A percentile compares a stretch with the other conserved stretches of the same genome.
phyloP scores from a whole-genome alignment of 2,329 filamentous ascomycete species.

The Epichloe festucae region DNA sequence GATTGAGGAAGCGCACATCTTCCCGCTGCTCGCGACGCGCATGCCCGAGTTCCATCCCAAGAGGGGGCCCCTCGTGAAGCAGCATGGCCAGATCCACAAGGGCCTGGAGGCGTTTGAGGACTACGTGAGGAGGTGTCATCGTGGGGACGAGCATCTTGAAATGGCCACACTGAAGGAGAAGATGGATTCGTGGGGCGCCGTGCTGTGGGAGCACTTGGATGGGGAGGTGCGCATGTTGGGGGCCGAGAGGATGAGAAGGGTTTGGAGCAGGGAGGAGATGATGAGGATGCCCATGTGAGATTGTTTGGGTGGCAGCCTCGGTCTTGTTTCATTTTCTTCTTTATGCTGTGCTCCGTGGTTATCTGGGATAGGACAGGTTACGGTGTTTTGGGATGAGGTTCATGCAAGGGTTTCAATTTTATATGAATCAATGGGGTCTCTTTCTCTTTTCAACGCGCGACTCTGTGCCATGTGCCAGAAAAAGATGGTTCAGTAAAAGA shows the following conservation, averaged over 20 bases:
- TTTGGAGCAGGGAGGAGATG: constrained; percentile 70
- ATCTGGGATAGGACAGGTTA: too few relatives aligned
- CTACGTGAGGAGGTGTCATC: constrained; percentile 50
- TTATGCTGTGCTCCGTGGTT: too few relatives aligned
- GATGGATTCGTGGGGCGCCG: constrained; percentile 66
- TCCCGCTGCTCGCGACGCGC: constrained; percentile 60
- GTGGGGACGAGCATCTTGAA: constrained; percentile 48
- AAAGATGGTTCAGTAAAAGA: neutral
- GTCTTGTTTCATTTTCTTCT: too few relatives aligned
- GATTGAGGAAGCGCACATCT: constrained; percentile 74
- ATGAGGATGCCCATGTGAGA: constrained; percentile 51
- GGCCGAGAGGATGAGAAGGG: constrained; percentile 78
- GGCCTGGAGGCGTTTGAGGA: constrained; percentile 56
- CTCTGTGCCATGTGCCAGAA: too few relatives aligned
- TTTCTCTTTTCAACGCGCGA: too few relatives aligned
- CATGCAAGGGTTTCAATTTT: too few relatives aligned
- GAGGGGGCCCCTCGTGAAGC: constrained; percentile 50
- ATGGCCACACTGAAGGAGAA: constrained; percentile 49
- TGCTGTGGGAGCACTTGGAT: constrained; percentile 73
- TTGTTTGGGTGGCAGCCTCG: too few relatives aligned
- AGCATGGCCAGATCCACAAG: constrained; percentile 68
- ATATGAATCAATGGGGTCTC: too few relatives aligned
- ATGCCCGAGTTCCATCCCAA: constrained; percentile 61
- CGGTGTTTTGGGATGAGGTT: too few relatives aligned
- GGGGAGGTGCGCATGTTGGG: constrained; percentile 65